Evolutionary conservation across 2,329 filamentous ascomycete species (phyloP).

Genomic region (Biscogniauxia sp.): DNA sequence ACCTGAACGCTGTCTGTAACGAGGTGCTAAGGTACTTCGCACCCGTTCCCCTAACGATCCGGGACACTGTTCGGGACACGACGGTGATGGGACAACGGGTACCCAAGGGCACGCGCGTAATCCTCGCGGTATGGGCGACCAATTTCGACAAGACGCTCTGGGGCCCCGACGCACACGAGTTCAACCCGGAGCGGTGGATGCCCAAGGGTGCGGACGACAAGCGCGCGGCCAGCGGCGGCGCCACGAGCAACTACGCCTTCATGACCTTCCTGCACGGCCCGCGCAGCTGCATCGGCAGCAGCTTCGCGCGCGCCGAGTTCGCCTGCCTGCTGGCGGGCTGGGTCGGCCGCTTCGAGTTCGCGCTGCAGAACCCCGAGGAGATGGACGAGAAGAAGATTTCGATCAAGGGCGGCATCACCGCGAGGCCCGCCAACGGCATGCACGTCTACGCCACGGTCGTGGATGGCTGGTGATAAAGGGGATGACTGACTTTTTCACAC

Average conservation of each 20-base stretch:
- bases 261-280: slow-evolving; percentile 86
- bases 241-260: slow-evolving; percentile 72
- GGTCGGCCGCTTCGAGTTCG: slow-evolving; percentile 71
- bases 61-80: slow-evolving; percentile 55
- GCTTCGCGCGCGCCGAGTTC: slow-evolving; percentile 81
- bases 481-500: too few relatives aligned
- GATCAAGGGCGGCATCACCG: slow-evolving; percentile 69
- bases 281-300: slow-evolving; percentile 77
- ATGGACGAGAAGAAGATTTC: slow-evolving; percentile 64
- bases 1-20: slow-evolving; percentile 42
- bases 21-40: slow-evolving; percentile 42
- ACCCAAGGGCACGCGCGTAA: slow-evolving; percentile 62
- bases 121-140: slow-evolving; percentile 63
- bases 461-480: slow-evolving; percentile 58
- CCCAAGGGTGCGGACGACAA: slow-evolving; percentile 35
- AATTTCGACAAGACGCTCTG: slow-evolving; percentile 70
- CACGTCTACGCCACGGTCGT: slow-evolving; percentile 64
- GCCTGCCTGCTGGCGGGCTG: slow-evolving; percentile 76
- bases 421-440: slow-evolving; percentile 70
- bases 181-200: slow-evolving; percentile 79
- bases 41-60: slow-evolving; percentile 55
- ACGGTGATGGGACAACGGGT: slow-evolving; percentile 56
- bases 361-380: slow-evolving; percentile 55
- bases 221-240: slow-evolving; percentile 63
- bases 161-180: slow-evolving; percentile 71